Evolutionary conservation across 768 basidiomycete genomes (phyloP), one percentile per base, ranked within the genome.

Genomic region (Polyporus arcularius): DNA sequence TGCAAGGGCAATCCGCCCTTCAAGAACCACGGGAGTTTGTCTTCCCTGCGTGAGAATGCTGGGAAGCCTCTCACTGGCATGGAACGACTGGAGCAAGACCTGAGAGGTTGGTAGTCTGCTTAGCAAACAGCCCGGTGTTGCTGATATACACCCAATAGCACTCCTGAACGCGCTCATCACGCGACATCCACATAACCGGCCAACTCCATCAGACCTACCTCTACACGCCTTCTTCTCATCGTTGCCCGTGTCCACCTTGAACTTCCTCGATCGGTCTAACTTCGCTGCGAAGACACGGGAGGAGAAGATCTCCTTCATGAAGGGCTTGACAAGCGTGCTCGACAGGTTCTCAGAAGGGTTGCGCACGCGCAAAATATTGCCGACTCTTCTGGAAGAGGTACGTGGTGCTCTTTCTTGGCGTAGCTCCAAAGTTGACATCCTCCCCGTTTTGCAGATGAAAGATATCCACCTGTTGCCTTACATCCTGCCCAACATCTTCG

Each of bases 251-350:
- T 96, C 93, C 2, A 98, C 96, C 0, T 82, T 99, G 35, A 95
- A 94, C 70, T 99, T 98, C 76, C 78, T 99, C 55, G 96, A 98
- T 69, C 87, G 96, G 14, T 92, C 96, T 4, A 96, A 89, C 59
- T 99, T 98, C 71, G 92, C 95, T 0, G 86, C 93, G 0, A 97
- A 98, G 74, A 88, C 94, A 2, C 78, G 89, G 57, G 96, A 98
- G 76, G 97, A 98, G 71, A 98, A 98, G 72, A 89, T 97, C 30
- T 91, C 92, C 0, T 98, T 98, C 73, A 90, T 98, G 86, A 93
- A 93, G 72, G 96, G 96, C 0, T 76, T 98, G 18, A 81, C 88
- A 1, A 70, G 81, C 52, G 95, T 98, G 7, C 75, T 98, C 40
- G 86, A 86, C 57, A 85, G 82, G 48, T 98, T 99, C 74, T 90